phyloP scores from a whole-genome alignment of 768 basidiomycete species.

The Pseudohyphozyma bogoriensis region DNA sequence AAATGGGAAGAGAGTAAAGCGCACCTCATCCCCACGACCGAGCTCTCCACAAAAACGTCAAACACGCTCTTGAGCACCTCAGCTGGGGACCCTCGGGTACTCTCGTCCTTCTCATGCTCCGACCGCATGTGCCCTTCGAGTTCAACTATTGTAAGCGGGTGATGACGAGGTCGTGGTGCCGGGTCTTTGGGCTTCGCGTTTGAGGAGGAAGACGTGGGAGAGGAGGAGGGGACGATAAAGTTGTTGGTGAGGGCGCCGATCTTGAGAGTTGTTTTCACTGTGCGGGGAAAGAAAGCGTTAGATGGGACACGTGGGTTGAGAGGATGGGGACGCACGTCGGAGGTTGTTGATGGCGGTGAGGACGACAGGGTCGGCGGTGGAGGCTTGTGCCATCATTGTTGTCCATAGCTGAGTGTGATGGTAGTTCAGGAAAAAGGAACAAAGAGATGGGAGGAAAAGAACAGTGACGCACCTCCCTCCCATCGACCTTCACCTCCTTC shows the following conservation, averaged over 20 bases:
- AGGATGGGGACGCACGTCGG: slow-evolving; percentile 10
- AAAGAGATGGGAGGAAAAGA: not conserved
- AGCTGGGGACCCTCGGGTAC: slow-evolving; percentile 1
- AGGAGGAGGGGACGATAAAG: slow-evolving; percentile 4
- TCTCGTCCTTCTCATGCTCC: not conserved
- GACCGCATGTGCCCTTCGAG: not conserved
- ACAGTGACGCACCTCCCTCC: not conserved
- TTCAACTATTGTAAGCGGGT: not conserved
- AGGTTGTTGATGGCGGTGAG: slow-evolving; percentile 14
- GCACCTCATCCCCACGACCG: slow-evolving; percentile 15
- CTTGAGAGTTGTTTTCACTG: slow-evolving; percentile 10
- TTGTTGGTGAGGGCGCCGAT: slow-evolving; percentile 25
- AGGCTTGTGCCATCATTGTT: slow-evolving; percentile 16
- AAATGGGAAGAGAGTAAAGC: not conserved
- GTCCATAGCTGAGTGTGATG: slow-evolving; percentile 10
- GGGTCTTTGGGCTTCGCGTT: too few species aligned
- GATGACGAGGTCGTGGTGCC: not conserved
- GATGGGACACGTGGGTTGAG: not conserved
- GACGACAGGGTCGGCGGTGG: slow-evolving; percentile 15
- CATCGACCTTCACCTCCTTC: not conserved
- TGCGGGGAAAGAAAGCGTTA: too few species aligned
- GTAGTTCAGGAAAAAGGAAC: not conserved
- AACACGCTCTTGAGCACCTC: slow-evolving; percentile 10
- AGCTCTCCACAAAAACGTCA: slow-evolving; percentile 22
- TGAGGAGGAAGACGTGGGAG: not conserved